phyloP scores from a whole-genome alignment of 139 green algal genomes.

The Ettlia oleoabundans region DNA sequence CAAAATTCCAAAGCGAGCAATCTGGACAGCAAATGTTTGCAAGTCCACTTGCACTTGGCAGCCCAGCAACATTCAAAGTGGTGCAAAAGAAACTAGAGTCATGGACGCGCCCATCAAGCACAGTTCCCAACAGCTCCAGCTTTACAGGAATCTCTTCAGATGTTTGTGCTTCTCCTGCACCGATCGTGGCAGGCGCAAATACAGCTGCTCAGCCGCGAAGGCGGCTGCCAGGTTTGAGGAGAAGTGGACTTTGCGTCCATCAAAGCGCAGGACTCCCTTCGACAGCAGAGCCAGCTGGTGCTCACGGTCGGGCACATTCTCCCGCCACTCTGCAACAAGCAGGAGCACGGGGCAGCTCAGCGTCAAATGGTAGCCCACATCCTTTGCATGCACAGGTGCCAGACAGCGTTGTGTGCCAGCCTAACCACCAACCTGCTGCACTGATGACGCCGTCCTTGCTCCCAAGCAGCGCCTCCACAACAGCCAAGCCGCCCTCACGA shows the following conservation, averaged over 20 bases:
- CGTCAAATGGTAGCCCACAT: neutral
- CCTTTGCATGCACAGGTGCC: neutral
- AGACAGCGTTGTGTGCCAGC: too few species aligned
- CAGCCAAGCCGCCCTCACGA: conserved; percentile 30
- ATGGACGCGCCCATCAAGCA: neutral
- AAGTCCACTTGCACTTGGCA: too few species aligned
- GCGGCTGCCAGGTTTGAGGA: conserved; percentile 18
- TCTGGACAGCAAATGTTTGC: too few species aligned
- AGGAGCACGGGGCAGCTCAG: neutral
- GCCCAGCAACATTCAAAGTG: too few species aligned
- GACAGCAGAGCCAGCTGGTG: conserved; percentile 8
- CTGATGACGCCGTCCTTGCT: conserved; percentile 1
- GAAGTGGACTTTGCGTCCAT: neutral
- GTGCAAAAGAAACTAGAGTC: too few species aligned
- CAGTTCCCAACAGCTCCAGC: neutral
- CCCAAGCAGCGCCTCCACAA: conserved; percentile 21
- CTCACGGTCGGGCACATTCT: conserved; percentile 1
- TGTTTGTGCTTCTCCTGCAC: neutral
- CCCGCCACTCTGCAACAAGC: neutral
- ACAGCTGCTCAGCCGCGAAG: conserved; percentile 15
- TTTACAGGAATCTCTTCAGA: neutral
- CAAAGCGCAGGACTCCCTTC: conserved; percentile 13
- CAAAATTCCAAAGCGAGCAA: too few species aligned
- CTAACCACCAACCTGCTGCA: neutral
- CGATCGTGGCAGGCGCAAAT: neutral